Evolutionary conservation across 1,284 basidiomycete species (phyloP), one percentile per base, ranked within the genome.

Genomic region (Ganoderma resinaceum): DNA sequence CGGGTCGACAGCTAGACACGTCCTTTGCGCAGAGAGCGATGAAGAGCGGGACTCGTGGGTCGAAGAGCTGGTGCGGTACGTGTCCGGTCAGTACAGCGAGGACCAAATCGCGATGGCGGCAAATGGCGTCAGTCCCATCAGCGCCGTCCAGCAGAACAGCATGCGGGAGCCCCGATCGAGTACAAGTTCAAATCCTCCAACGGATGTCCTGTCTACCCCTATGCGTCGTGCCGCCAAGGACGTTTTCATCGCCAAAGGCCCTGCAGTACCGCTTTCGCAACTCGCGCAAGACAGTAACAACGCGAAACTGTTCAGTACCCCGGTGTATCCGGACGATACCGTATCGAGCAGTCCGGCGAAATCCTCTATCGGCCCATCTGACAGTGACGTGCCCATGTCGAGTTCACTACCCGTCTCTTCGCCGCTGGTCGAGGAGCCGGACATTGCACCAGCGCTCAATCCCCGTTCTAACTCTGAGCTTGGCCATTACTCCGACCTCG

Each of bases 1-100:
- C 58, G 89, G 92, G 5, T 87, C 91, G 62, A 89, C 89, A 72
- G 87, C 92, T 62, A 87, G 95, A 29, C 97, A 99, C 78, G 96
- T 99, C 38, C 84, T 99, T 4, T 99, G 97, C 76, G 97, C 97
- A 0, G 95, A 98, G 80, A 98, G 94, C 77, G 97, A 99, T 80
- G 83, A 86, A 60, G 96, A 98, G 77, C 87, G 97, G 49, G 97
- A 99, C 78, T 87, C 86, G 67, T 99, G 97, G 97, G 96, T 99
- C 42, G 93, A 97, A 68, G 92, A 96, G 72, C 90, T 99, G 52
- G 95, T 97, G 61, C 89, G 92, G 57, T 96, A 94, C 77, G 91
- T 93, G 69, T 86, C 88, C 18, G 92, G 92, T 33, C 80, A 82
- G 29, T 94, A 92, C 80, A 91, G 86, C 78, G 92, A 93, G 60